Base-by-base conservation (phyloP, 225 moss, liverwort and hornwort genomes). In the Pseudisothecium myosuroides region DNA sequence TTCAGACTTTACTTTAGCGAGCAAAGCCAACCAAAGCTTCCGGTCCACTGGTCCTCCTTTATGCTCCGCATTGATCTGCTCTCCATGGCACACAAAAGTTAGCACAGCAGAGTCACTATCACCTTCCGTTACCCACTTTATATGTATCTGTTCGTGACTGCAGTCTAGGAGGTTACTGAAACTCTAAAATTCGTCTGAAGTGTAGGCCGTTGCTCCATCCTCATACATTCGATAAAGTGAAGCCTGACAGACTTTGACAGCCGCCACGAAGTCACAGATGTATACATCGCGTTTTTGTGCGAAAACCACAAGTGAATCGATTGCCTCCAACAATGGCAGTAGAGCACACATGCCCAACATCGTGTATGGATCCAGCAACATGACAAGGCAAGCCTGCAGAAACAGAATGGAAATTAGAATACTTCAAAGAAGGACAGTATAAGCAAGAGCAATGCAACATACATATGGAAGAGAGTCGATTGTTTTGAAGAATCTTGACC, bases 11-110 rank as follows among this genome's bases (percentile, higher is more conserved):
- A 60, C 26, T 60, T 4, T 26, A 5, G 11, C 11, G 2, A 60
- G 3, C 5, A 60, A 60, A 0, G 24, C 5, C 0, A 5, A 5
- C 60, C 2, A 60, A 5, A 60, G 5, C 2, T 26, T 12, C 5
- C 15, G 5, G 17, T 63, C 16, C 1, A 63, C 8, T 31, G 4
- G 16, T 1, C 9, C 17, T 9, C 34, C 34, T 5, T 9, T 67
- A 5, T 37, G 67, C 5, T 67, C 2, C 1, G 11, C 21, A 3
- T 21, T 6, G 5, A 67, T 67, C 2, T 67, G 20, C 5, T 36
- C 37, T 2, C 67, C 11, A 10, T 67, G 37, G 5, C 19, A 67
- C 2, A 37, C 19, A 36, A 67, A 67, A 1, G 11, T 37, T 6
- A 67, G 3, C 1, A 20, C 3, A 10, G 3, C 20, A 1, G 6